These are phyloP conservation scores for Populus alba DNA, from an alignment of 345 rosid species.

Conservation along the genomic window DNA sequence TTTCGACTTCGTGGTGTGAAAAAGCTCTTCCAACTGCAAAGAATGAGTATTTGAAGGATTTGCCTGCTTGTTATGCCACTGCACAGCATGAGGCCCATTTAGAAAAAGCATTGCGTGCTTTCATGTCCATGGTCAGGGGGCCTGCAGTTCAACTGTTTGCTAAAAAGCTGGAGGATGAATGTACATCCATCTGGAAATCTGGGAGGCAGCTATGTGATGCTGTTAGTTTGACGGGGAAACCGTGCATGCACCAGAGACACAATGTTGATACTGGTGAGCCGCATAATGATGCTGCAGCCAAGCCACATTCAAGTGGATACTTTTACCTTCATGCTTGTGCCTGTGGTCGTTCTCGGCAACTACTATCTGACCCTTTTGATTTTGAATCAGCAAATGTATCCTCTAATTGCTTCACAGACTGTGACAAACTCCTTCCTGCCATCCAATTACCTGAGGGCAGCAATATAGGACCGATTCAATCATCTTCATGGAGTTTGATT, in stretches of 20 bases:
- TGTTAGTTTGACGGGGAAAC: conserved; percentile 83
- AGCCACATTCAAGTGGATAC: conserved; percentile 72
- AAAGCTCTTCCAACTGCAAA: conserved; percentile 72
- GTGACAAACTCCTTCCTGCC: conserved; percentile 63
- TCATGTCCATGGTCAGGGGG: conserved; percentile 75
- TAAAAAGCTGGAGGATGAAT: conserved; percentile 67
- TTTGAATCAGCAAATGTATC: conserved; percentile 64
- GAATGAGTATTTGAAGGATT: conserved; percentile 62
- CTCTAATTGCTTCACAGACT: conserved; percentile 55
- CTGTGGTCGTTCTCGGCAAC: conserved; percentile 70
- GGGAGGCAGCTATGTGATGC: conserved; percentile 90
- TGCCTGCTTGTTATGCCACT: conserved; percentile 74
- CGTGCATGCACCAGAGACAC: conserved; percentile 74
- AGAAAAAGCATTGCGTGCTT: conserved; percentile 57
- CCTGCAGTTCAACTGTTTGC: conserved; percentile 57
- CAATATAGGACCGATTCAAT: conserved; percentile 42
- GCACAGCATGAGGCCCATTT: conserved; percentile 62
- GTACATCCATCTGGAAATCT: conserved; percentile 68
- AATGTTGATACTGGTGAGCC: conserved; percentile 27
- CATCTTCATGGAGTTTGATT: conserved; percentile 75
- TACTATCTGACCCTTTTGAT: conserved; percentile 67
- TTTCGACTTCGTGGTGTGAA: conserved; percentile 76
- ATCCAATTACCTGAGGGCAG: conserved; percentile 49
- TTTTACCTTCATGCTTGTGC: conserved; percentile 85
- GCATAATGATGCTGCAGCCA: conserved; percentile 25